Evolutionary conservation across 305 asterid genomes (phyloP), one percentile per base, ranked within the genome.

Genomic region (Plantago coronopus): DNA sequence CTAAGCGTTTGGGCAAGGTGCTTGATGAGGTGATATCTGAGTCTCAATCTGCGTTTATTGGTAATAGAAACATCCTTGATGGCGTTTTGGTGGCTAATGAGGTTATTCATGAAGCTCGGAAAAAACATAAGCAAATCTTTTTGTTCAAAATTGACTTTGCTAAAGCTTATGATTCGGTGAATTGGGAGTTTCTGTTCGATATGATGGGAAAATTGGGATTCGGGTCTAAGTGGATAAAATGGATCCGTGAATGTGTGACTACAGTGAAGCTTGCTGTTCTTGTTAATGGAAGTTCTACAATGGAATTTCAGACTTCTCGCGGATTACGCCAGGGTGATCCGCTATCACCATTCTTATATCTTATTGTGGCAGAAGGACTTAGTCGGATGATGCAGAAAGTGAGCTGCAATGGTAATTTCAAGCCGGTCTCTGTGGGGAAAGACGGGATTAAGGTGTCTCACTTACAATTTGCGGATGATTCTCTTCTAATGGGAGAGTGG

Each of bases 121-220:
- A 12, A 1, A 29, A 54, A 2, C 2, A 54, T 18, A 27, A 23
- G 4, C 11, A 17, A 3, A 54, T 46, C 1, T 8, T 3, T 1
- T 19, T 43, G 38, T 17, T 54, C 0, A 64, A 64, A 15, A 23
- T 64, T 11, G 63, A 54, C 25, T 17, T 60, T 11, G 64, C 20
- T 5, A 60, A 60, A 18, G 64, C 64, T 4, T 60, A 60, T 60
- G 62, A 44, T 13, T 17, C 13, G 12, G 19, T 58, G 0, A 42
- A 20, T 40, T 58, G 51, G 63, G 12, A 2, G 0, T 58, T 58
- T 19, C 13, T 58, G 0, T 20, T 19, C 5, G 13, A 42, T 9
- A 20, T 48, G 0, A 0, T 58, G 2, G 0, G 3, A 0, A 15
- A 6, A 3, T 58, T 58, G 14, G 3, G 21, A 5, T 58, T 58